phyloP scores from a whole-genome alignment of 805 yeast species.

The Metschnikowia gruessii region DNA sequence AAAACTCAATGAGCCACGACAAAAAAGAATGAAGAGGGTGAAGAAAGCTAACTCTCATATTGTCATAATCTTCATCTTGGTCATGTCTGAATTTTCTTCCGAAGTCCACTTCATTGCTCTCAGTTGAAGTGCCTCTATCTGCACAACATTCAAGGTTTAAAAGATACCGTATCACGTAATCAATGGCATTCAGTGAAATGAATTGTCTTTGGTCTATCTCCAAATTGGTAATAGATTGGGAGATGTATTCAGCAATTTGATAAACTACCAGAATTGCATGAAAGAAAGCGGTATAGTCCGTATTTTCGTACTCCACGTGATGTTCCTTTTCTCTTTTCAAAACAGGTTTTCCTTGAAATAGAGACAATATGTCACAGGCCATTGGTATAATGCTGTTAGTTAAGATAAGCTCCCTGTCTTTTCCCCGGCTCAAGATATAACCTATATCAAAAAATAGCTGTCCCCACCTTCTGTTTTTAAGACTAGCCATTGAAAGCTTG shows the following conservation, averaged over 20 bases:
- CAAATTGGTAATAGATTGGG: constrained; percentile 40
- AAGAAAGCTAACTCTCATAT: constrained; percentile 59
- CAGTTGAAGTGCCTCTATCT: background rate
- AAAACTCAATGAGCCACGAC: constrained; percentile 65
- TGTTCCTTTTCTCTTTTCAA: constrained; percentile 68
- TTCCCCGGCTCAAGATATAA: constrained; percentile 69
- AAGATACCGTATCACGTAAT: constrained; percentile 30
- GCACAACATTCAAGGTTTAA: constrained; percentile 25
- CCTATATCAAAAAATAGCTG: constrained; percentile 79
- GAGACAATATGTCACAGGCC: constrained; percentile 59
- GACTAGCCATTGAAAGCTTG: constrained; percentile 38
- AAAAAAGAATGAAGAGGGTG: constrained; percentile 79
- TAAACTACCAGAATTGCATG: constrained; percentile 66
- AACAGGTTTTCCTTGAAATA: constrained; percentile 78
- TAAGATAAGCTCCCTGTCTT: constrained; percentile 47
- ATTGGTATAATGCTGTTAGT: constrained; percentile 50
- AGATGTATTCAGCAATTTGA: constrained; percentile 55
- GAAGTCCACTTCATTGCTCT: constrained; percentile 14
- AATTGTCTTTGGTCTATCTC: constrained; percentile 10
- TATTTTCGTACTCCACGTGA: constrained; percentile 89
- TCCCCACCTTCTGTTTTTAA: constrained; percentile 72
- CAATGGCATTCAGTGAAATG: constrained; percentile 28
- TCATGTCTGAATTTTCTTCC: constrained; percentile 18
- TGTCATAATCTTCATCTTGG: constrained; percentile 14
- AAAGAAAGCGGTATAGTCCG: constrained; percentile 72